Evolutionary conservation across 2,329 filamentous ascomycete genomes (phyloP).

Genomic region (Cadophora sp.): DNA sequence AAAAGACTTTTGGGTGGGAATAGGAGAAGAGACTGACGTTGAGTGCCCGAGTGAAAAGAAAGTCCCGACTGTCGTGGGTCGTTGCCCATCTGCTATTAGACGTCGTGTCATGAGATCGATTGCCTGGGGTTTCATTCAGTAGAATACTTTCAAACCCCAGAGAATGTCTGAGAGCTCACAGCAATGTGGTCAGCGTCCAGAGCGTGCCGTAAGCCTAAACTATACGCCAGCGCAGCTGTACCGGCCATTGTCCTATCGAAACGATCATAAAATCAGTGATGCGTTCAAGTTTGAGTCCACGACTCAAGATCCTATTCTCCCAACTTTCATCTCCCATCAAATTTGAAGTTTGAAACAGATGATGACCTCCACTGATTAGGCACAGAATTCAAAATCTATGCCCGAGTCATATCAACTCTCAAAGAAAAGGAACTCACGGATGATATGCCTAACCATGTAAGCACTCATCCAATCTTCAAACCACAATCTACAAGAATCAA

Average conservation of each 20-base stretch:
- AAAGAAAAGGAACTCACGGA: constrained; percentile 1
- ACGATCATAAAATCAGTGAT: neutral
- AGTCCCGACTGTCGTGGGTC: constrained; percentile 89
- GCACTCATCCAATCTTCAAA: neutral
- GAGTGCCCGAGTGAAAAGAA: constrained; percentile 95
- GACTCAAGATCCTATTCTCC: too few species aligned
- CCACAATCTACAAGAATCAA: neutral
- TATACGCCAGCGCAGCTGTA: constrained; percentile 84
- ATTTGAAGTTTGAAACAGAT: neutral
- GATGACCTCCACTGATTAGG: neutral
- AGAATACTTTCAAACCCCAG: neutral
- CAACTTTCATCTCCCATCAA: too few species aligned
- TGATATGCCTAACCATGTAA: constrained; percentile 12
- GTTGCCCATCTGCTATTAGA: constrained; percentile 83
- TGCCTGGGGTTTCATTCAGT: constrained; percentile 44
- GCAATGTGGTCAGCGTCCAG: constrained; percentile 91
- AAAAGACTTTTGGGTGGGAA: too few species aligned
- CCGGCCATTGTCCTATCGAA: constrained; percentile 61
- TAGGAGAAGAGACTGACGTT: constrained; percentile 52
- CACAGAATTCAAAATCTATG: neutral
- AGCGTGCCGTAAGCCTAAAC: constrained; percentile 90
- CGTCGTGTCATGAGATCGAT: constrained; percentile 96
- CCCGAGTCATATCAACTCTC: neutral
- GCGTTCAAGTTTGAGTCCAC: neutral
- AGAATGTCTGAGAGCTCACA: constrained; percentile 45